These are phyloP conservation scores for Coleophoma crateriformis DNA, from an alignment of 2,329 filamentous ascomycete genomes.

Conservation along the genomic window DNA sequence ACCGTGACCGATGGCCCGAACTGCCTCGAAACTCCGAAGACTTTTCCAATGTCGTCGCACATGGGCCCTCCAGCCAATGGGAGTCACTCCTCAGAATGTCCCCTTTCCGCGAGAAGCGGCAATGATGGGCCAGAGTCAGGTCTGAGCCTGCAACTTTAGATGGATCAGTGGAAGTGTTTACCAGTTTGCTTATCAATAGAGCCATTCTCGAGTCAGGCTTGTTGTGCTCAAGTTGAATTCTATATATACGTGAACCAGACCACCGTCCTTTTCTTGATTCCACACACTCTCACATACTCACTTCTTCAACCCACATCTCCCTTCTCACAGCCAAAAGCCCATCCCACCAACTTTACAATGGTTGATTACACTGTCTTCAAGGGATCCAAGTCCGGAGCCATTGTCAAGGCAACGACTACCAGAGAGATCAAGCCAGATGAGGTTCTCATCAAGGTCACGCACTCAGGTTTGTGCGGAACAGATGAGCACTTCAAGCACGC, in stretches of 20 bases:
- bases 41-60: no score
- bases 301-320: background rate
- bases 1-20: background rate
- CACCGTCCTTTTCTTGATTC: background rate
- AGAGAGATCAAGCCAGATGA: slow-evolving; percentile 42
- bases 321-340: no score
- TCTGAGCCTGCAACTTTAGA: no score
- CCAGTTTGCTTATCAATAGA: background rate
- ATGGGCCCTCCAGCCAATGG: no score
- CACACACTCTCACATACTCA: background rate
- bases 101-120: no score
- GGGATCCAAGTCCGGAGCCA: slow-evolving; percentile 51
- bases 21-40: no score
- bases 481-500: slow-evolving; percentile 33
- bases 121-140: no score
- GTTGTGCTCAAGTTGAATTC: no score
- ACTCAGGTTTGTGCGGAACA: slow-evolving; percentile 63
- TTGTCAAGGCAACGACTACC: slow-evolving; percentile 42
- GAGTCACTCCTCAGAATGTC: no score
- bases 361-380: slow-evolving; percentile 55
- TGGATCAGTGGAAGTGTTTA: no score
- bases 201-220: background rate
- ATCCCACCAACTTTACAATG: background rate
- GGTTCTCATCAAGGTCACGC: slow-evolving; percentile 58
- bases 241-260: background rate